Base-by-base conservation (phyloP, 192 early-diverging fungal genomes). In the Blastocladiella britannica region DNA sequence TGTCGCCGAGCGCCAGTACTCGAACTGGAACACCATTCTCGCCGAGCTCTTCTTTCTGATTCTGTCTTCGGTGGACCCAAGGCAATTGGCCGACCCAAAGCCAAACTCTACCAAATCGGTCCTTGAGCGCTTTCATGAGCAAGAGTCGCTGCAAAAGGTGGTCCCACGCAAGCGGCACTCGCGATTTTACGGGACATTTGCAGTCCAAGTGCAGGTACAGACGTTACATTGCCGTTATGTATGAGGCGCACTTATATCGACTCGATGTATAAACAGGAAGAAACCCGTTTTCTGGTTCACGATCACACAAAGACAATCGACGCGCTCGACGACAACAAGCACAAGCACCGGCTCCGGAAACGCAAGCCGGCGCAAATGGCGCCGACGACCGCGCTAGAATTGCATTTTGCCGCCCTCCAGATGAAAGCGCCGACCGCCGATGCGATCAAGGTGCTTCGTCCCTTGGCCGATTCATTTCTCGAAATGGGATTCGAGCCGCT, bases 401-500 rank as follows among this genome's bases (percentile, higher is more conserved):
- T n/a, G n/a, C n/a, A 7, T 23, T 53, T 7, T 15, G 6, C 8
- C 53, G 6, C 25, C 53, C 7, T 53, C n/a, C 53, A 25, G 7
- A 26, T 7, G 27, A 23, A n/a, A 55, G 26, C 28, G 24, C 28
- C 25, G 26, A 22, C 9, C 24, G 18, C 18, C 25, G 27, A 53
- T 8, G 24, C 52, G 25, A 6, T 8, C 23, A 9, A n/a, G 3
- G 12, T 60, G 9, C 55, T 28, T 23, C 29, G 51, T 25, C 8
- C 7, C 30, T 55, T 56, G 0, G 54, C 51, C 18, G 25, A 60
- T 20, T 59, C 23, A 22, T 56, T 60, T 28, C n/a, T 60, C 26
- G 59, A 58, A 31, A 60, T 29, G 9, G 29, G 29, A 9, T 55
- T 60, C 15, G 51, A 60, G 26, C 56, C 29, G n/a, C 37, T 60